A percentile compares a stretch with the other conserved stretches of the same genome.
These are phyloP conservation scores for Trichosporon coremiiforme DNA, from an alignment of 1,284 basidiomycete genomes.

Conservation along the genomic window DNA sequence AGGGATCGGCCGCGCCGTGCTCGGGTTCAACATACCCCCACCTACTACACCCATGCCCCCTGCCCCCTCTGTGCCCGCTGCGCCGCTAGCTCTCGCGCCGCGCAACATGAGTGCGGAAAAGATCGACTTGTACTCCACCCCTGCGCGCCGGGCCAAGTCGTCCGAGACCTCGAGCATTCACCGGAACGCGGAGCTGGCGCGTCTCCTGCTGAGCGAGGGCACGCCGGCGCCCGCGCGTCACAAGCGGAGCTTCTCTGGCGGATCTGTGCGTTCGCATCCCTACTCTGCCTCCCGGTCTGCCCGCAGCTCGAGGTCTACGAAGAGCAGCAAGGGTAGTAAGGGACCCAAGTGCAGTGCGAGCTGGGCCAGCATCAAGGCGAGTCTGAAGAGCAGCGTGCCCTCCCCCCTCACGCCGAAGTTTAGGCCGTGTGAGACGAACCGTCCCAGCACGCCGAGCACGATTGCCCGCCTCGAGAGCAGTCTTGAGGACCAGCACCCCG, in stretches of 20 bases:
- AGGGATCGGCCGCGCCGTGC: constrained; percentile 19
- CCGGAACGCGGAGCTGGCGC: constrained; percentile 22
- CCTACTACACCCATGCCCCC: neutral
- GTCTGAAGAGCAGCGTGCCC: constrained; percentile 10
- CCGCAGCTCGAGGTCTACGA: neutral
- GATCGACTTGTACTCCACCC: constrained; percentile 11
- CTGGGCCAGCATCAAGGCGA: constrained; percentile 14
- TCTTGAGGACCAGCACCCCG: neutral
- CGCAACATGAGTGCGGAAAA: neutral
- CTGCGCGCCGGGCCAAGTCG: neutral
- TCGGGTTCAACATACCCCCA: constrained; percentile 10
- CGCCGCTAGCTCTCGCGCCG: neutral
- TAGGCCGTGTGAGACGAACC: too few species aligned
- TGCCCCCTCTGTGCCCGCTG: neutral
- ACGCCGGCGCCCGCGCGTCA: neutral
- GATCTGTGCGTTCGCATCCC: neutral
- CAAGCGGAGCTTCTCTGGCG: neutral
- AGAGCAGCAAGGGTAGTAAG: neutral
- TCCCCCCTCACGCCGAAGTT: neutral
- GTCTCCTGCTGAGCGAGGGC: neutral
- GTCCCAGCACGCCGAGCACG: neutral
- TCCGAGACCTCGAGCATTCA: constrained; percentile 21
- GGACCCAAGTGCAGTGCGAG: neutral
- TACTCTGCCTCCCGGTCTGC: neutral
- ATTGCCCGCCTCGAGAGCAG: neutral